Evolutionary conservation across 2,329 filamentous ascomycete species (phyloP).

Genomic region (Fusarium decemcellulare): DNA sequence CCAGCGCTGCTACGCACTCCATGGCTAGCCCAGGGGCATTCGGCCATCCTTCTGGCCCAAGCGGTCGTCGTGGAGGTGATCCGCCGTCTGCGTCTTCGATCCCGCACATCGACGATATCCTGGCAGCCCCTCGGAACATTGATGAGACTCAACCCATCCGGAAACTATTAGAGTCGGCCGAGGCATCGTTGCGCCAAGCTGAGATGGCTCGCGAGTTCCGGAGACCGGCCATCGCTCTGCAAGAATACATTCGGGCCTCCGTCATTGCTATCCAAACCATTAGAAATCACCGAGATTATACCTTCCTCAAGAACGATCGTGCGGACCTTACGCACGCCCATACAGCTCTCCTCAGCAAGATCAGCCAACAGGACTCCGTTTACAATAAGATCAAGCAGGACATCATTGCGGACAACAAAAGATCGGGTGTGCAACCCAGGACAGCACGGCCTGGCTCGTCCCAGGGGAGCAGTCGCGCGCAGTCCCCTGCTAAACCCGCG

Average conservation of each 20-base stretch:
- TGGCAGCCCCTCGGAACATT: slow-evolving; percentile 61
- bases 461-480: slow-evolving; percentile 30
- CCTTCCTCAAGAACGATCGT: slow-evolving; percentile 70
- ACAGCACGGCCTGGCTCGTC: slow-evolving; percentile 27
- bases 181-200: slow-evolving; percentile 70
- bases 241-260: slow-evolving; percentile 87
- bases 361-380: slow-evolving; percentile 61
- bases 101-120: slow-evolving; percentile 69
- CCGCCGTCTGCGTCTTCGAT: slow-evolving; percentile 53
- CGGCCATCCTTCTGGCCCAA: slow-evolving; percentile 48
- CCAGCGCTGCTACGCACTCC: slow-evolving; percentile 45
- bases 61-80: slow-evolving; percentile 47
- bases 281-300: slow-evolving; percentile 82
- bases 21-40: slow-evolving; percentile 52
- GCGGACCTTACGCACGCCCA: slow-evolving; percentile 65
- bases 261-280: slow-evolving; percentile 84
- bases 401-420: slow-evolving; percentile 75
- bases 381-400: slow-evolving; percentile 72
- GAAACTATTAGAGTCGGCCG: slow-evolving; percentile 66
- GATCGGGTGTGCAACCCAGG: slow-evolving; percentile 69
- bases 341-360: slow-evolving; percentile 63
- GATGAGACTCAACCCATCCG: slow-evolving; percentile 66
- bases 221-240: slow-evolving; percentile 81
- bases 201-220: slow-evolving; percentile 74
- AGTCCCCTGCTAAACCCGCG: slow-evolving; percentile 34